Base-by-base conservation (phyloP, 805 yeast species). In the Lipomyces mesembrius region DNA sequence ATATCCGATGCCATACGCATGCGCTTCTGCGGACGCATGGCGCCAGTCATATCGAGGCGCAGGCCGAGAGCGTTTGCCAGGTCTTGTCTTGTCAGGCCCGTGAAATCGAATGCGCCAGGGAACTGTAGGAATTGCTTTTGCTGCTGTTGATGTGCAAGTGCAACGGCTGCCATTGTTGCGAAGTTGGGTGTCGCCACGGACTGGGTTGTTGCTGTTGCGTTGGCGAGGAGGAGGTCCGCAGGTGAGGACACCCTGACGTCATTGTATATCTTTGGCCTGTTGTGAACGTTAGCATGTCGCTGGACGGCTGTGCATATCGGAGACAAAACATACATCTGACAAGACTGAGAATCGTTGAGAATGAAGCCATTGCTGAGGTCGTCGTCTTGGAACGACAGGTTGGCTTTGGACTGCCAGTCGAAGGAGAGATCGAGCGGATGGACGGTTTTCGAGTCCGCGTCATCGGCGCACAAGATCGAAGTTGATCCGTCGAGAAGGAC, bases 341-440 rank as follows among this genome's bases (percentile, higher is more conserved):
- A 61, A 3, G 29, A 11, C 11, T 55, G 58, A 8, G 64, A 25
- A 49, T 51, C 59, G 5, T 58, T 57, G 34, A 62, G 39, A 34
- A 52, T 37, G 54, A 37, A 49, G 14, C 39, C 54, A 17, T 57
- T 46, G 59, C 59, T 57, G n/a, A 59, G 9, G 51, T 37, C 59
- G 52, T 59, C 37, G 61, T 22, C 37, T 39, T 32, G 46, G 51
- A 20, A 54, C 29, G 37, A 32, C 9, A 27, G 22, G 27, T 52
- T 62, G 12, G 51, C 17, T 52, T 62, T 62, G 49, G 66, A 63
- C 29, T 62, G 68, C 68, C 68, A 65, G 59, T 65, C 68, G 54
- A 65, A 57, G 3, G 65, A 52, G 27, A 62, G 58, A 39, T 59
- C 59, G 20, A 35, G 34, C 14, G 49, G 59, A 17, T 25, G 37